Evolutionary conservation across 2,329 filamentous ascomycete species (phyloP), one percentile per base, ranked within the genome.

Genomic region (Paracamarosporium sp.): DNA sequence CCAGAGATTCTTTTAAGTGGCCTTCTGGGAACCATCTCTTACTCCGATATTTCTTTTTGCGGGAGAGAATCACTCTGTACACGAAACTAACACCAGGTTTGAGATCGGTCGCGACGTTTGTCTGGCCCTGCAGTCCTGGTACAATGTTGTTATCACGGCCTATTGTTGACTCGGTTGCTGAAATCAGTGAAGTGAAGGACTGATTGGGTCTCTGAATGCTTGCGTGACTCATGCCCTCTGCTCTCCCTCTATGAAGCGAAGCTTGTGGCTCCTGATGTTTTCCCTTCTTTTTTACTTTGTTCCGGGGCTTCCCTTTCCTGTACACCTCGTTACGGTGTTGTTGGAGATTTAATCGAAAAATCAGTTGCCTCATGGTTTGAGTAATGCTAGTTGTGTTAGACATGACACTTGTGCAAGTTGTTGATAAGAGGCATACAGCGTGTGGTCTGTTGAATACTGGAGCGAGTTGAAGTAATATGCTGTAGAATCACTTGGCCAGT

Each of bases 51-150:
- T 41, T 22, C 4, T 51, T 51, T 36, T 24, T 15, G 11, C 36
- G 56, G 9, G 51, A 58, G 7, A 50, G 35, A 20, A 58, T 50
- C 5, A 55, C 44, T n/a, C 30, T 30, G 50, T 55, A 58, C 41
- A 33, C 27, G 44, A 58, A 58, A 25, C 44, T 35, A 13, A 58
- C 22, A 25, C 20, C 43, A 20, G 47, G 27, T 5, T 52, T 52
- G 9, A 24, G 38, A 2, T 15, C 24, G n/a, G 38, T 28, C 36
- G 22, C 31, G 17, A n/a, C n/a, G n/a, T 22, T 48, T 5, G 15
- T 48, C 9, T 20, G 11, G 11, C n/a, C 30, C 30, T 20, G 30
- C 4, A 7, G 45, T 7, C 45, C 13, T 8, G 24, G n/a, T 15
- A 5, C 17, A 20, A 31, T 30, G 8, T 33, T 20, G 20, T 48